Conservation (phyloP, 2,329 filamentous ascomycete genomes). For the Akanthomyces uredinophilus region DNA sequence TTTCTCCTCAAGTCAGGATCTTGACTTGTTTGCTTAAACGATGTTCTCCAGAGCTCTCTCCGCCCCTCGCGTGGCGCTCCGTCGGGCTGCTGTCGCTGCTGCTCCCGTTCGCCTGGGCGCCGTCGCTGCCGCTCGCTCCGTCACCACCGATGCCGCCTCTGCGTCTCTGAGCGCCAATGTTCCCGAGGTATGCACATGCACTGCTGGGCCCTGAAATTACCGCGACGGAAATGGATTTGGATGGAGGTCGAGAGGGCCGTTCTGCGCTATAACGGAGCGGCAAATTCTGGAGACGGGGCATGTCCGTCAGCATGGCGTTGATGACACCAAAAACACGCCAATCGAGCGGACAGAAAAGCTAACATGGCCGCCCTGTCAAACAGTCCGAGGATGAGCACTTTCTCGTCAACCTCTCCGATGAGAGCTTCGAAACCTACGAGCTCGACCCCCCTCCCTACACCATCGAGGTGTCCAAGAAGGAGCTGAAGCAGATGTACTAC, state of each 20-base stretch:
- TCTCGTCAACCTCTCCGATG: conserved; percentile 86
- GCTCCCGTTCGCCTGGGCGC: conserved; percentile 28
- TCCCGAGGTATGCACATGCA: conserved; percentile 37
- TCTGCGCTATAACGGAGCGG: background rate
- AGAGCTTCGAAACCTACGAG: conserved; percentile 99
- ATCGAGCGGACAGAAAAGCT: background rate
- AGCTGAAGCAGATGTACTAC: conserved; percentile 98
- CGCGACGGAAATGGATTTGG: background rate
- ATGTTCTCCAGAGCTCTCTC: conserved; percentile 71
- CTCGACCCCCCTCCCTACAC: conserved; percentile 94
- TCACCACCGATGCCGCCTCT: conserved; percentile 93
- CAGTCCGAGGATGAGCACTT: conserved; percentile 94
- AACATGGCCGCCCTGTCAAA: background rate
- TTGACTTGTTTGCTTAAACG: conserved; percentile 21
- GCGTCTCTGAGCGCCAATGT: conserved; percentile 77
- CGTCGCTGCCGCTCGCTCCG: conserved; percentile 59
- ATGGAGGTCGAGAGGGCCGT: background rate
- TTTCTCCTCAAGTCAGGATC: conserved; percentile 2
- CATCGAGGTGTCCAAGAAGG: conserved; percentile 89
- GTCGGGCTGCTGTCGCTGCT: conserved; percentile 48
- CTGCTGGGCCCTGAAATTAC: background rate
- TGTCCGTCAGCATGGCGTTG: conserved; percentile 6
- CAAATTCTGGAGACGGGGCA: background rate
- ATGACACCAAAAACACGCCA: background rate
- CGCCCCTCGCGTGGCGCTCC: conserved; percentile 51